These are phyloP conservation scores for Eimeria nieschulzi DNA, from an alignment of 169 alveolate species.

Conservation along the genomic window DNA sequence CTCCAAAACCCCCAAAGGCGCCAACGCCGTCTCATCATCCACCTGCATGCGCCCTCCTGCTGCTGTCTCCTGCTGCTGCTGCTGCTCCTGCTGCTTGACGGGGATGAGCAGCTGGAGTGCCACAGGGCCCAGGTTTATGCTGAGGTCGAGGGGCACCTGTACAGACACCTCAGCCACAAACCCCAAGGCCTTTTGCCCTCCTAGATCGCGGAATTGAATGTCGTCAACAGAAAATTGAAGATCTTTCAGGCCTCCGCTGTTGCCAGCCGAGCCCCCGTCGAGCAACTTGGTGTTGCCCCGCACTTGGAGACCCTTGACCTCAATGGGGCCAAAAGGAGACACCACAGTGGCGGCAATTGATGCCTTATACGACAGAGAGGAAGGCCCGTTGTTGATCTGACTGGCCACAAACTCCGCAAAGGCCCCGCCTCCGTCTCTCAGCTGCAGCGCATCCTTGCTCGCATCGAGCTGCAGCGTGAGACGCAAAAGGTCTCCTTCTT, in stretches of 20 bases:
- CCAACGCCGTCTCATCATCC: background rate
- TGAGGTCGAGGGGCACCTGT: conserved; percentile 38
- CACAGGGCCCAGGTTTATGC: conserved; percentile 26
- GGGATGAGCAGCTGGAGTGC: conserved; percentile 4
- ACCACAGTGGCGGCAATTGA: background rate
- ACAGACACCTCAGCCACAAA: conserved; percentile 12
- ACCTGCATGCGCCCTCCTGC: background rate
- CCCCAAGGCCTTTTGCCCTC: background rate
- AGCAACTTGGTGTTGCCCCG: conserved; percentile 4
- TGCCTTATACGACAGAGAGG: background rate
- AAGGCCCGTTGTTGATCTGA: background rate
- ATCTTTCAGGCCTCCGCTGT: background rate
- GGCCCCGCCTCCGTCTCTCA: background rate
- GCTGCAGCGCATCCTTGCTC: background rate
- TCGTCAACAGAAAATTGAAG: background rate
- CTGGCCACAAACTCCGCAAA: background rate
- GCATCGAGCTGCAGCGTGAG: conserved; percentile 7
- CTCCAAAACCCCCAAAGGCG: background rate
- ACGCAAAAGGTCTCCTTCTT: background rate
- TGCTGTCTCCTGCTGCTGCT: background rate
- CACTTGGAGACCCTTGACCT: background rate
- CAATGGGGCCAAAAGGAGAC: conserved; percentile 27
- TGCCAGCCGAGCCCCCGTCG: background rate
- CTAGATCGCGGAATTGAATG: background rate
- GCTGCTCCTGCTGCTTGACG: background rate